Base-by-base conservation (phyloP, 2,329 filamentous ascomycete genomes). In the Colletotrichum sp. region DNA sequence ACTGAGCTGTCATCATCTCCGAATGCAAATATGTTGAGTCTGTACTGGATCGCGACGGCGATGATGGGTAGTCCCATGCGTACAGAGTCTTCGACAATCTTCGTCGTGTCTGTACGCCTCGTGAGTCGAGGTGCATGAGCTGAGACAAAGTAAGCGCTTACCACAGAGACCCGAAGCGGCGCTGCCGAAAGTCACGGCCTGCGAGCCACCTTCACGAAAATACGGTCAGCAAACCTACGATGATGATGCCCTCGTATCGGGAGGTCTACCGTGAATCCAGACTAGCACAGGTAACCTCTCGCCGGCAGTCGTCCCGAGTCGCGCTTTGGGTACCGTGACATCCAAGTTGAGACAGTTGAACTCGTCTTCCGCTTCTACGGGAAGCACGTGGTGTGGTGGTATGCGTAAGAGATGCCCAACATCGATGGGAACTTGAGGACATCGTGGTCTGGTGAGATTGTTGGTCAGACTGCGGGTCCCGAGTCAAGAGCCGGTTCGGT, bases 321-420 rank as follows among this genome's bases (percentile, higher is more conserved):
- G 67, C 5, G 15, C 21, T 5, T 34, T 32, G 26, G 81, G 86
- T 21, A 79, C 77, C 6, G 79, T 84, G 5, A 88, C 82, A 26
- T 88, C 85, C 4, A 88, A 38, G 67, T 87, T 88, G 58, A 86
- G 77, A 63, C 87, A 88, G 24, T 80, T 79, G 7, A 88, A 85
- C 76, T 88, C 87, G 67, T 87, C 84, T 73, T 87, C 83, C 0
- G 75, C 77, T 43, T 86, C 84, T 0, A 6, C 5, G 0, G 75
- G 74, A 8, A 43, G 18, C 0, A 18, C 52, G 12, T 80, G 79
- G 8, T 83, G 79, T 8, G 83, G 82, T 0, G 87, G 86, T 2
- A 87, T 82, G 9, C 87, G 85, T 26, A 88, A 78, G n/a, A 88
- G 78, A 74, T 87, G 84, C 1, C 86, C 83, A 1, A 87, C 82